A percentile compares a stretch with the other conserved stretches of the same genome.
phyloP scores from a whole-genome alignment of 352 stramenopile genomes.

The Phytophthora multivora region DNA sequence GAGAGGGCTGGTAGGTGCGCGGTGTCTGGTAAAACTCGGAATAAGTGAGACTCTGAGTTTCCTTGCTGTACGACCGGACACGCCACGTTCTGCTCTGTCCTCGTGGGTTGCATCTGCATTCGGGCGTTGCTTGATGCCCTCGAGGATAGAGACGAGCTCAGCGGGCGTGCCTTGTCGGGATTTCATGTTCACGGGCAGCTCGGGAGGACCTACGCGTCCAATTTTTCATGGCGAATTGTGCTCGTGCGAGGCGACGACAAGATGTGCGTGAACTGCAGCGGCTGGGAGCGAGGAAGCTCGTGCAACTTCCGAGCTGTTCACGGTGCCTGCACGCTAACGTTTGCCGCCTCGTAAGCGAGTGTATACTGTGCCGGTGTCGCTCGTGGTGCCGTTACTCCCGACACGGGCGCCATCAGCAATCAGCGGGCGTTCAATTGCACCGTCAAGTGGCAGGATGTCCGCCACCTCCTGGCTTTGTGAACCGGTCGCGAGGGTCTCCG shows the following conservation, averaged over 20 bases:
- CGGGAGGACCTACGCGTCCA: neutral
- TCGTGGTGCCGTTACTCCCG: slow-evolving; percentile 13
- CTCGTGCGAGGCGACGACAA: slow-evolving; percentile 27
- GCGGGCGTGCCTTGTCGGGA: slow-evolving; percentile 8
- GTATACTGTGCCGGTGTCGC: slow-evolving; percentile 4
- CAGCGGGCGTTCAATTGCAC: slow-evolving; percentile 22
- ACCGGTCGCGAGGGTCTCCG: slow-evolving; percentile 11
- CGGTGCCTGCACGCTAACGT: slow-evolving; percentile 1
- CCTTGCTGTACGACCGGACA: slow-evolving; percentile 29
- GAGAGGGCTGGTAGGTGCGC: slow-evolving; percentile 1
- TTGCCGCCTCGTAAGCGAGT: neutral
- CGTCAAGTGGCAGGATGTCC: slow-evolving; percentile 17
- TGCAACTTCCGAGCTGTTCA: slow-evolving; percentile 18
- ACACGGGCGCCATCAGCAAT: slow-evolving; percentile 26
- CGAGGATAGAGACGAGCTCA: slow-evolving; percentile 33
- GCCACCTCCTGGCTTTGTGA: slow-evolving; percentile 18
- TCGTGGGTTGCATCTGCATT: slow-evolving; percentile 18
- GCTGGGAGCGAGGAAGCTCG: slow-evolving; percentile 25
- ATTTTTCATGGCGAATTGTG: slow-evolving; percentile 12
- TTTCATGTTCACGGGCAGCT: neutral
- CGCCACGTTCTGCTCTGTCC: slow-evolving; percentile 20
- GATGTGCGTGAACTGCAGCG: slow-evolving; percentile 25
- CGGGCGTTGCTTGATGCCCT: slow-evolving; percentile 20
- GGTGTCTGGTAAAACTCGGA: slow-evolving; percentile 22
- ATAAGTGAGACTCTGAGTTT: slow-evolving; percentile 13